phyloP scores from a whole-genome alignment of 2,329 filamentous ascomycete genomes.

The Fusarium tupiense region DNA sequence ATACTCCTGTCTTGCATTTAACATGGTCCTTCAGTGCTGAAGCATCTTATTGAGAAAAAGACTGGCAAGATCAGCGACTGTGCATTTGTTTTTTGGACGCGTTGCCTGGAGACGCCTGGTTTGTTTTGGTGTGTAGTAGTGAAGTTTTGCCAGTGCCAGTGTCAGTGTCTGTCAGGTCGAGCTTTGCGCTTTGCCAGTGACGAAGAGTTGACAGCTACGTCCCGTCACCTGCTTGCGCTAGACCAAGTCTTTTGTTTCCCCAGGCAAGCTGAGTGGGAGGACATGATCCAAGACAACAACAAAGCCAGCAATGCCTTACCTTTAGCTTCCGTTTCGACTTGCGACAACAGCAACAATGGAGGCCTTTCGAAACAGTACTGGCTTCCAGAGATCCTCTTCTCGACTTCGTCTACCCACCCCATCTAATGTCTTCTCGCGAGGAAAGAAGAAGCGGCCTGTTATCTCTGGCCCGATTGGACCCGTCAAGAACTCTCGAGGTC shows the following conservation, averaged over 20 bases:
- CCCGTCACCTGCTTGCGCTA: too few species aligned
- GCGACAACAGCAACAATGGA: constrained; percentile 24
- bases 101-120: too few species aligned
- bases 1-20: not conserved
- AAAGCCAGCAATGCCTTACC: too few species aligned
- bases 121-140: too few species aligned
- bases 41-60: not conserved
- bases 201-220: too few species aligned
- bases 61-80: too few species aligned
- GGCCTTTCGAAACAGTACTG: constrained; percentile 1
- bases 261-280: too few species aligned
- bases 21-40: not conserved
- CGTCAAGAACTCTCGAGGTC: constrained; percentile 50
- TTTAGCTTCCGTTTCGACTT: not conserved
- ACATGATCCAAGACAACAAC: not conserved
- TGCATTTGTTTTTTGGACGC: too few species aligned
- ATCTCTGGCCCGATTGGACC: constrained; percentile 53
- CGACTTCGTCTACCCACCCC: constrained; percentile 27
- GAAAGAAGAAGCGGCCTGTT: constrained; percentile 38
- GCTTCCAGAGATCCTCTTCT: constrained; percentile 13
- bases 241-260: too few species aligned
- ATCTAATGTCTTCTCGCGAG: constrained; percentile 17
- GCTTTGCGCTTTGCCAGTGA: too few species aligned
- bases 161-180: too few species aligned
- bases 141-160: too few species aligned